phyloP scores from a whole-genome alignment of 352 stramenopile genomes.

The Aphanomyces astaci region DNA sequence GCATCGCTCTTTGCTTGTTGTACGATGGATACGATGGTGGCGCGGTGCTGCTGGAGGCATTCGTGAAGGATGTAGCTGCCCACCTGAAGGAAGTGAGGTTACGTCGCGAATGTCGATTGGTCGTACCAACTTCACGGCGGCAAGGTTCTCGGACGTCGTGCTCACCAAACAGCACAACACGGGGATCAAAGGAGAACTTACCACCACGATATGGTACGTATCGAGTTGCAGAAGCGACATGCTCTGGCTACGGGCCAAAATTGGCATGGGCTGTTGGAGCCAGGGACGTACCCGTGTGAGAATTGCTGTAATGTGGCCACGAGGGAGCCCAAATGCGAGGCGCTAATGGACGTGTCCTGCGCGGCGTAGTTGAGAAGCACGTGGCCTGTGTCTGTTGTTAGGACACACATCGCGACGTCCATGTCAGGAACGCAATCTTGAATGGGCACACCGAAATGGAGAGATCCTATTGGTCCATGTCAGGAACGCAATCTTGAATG shows the following conservation, averaged over 20 bases:
- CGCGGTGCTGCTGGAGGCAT: background rate
- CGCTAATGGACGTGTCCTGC: background rate
- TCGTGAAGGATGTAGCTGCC: background rate
- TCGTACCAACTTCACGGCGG: background rate
- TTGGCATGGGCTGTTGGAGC: background rate
- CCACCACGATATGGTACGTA: background rate
- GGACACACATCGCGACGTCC: background rate
- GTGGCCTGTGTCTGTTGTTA: slow-evolving; percentile 9
- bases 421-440: background rate
- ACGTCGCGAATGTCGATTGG: background rate
- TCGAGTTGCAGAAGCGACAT: slow-evolving; percentile 12
- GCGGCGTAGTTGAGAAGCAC: background rate
- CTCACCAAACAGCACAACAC: background rate
- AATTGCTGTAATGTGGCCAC: slow-evolving; percentile 21
- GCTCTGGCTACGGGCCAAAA: background rate
- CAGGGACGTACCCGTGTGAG: slow-evolving; percentile 4
- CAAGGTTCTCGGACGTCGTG: background rate
- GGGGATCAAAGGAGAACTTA: background rate
- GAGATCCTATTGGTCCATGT: background rate
- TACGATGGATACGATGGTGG: background rate
- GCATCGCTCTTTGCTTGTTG: background rate
- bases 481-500: background rate
- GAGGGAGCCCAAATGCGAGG: slow-evolving; percentile 5
- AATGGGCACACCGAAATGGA: background rate
- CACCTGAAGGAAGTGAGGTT: background rate